phyloP scores from a whole-genome alignment of 2,329 filamentous ascomycete species.

The Septoria linicola region DNA sequence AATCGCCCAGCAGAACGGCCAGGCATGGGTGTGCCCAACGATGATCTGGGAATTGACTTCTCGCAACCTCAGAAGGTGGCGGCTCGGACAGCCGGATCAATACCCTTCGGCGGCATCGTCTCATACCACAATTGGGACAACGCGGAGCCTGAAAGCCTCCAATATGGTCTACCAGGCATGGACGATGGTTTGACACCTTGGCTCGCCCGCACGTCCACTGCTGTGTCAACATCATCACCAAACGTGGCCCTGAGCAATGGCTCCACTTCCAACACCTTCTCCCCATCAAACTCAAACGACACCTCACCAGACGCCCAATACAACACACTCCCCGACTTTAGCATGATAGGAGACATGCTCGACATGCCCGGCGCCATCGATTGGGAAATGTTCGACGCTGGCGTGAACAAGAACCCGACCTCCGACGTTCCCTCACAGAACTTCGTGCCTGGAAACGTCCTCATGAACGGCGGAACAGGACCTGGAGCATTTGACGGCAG shows the following conservation, averaged over 20 bases:
- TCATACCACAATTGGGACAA: slow-evolving; percentile 23
- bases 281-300: slow-evolving; percentile 15
- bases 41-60: slow-evolving; percentile 9
- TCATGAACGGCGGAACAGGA: slow-evolving; percentile 20
- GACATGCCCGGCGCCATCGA: slow-evolving; percentile 32
- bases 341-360: slow-evolving; percentile 36
- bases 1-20: slow-evolving; percentile 1
- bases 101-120: slow-evolving; percentile 20
- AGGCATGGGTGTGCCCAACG: not conserved
- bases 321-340: slow-evolving; percentile 26
- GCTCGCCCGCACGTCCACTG: not conserved
- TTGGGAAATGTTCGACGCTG: slow-evolving; percentile 35
- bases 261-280: not conserved
- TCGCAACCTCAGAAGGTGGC: not conserved
- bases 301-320: not conserved
- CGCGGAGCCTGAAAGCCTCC: slow-evolving; percentile 13
- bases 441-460: slow-evolving; percentile 15
- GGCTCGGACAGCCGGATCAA: not conserved
- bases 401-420: slow-evolving; percentile 19
- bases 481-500: slow-evolving; percentile 11
- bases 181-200: not conserved
- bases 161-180: not conserved
- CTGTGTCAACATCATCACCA: not conserved
- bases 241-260: not conserved
- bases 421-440: not conserved